Conservation (phyloP, 306 rosid species). For the Acmispon strigosus region DNA sequence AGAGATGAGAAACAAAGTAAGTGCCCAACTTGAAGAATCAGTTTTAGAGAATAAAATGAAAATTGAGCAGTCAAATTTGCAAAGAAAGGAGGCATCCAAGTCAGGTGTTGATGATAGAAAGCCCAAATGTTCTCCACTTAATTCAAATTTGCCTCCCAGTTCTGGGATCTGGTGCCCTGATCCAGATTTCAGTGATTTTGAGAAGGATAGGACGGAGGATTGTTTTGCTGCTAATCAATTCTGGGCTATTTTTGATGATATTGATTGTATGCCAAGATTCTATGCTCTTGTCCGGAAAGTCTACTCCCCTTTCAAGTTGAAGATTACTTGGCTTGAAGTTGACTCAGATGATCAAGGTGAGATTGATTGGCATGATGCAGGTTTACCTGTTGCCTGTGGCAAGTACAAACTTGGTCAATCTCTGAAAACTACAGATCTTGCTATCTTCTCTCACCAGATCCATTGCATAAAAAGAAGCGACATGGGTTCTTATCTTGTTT, state of each 20-base stretch:
- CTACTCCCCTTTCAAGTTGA: conserved; percentile 54
- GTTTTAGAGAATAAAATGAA: conserved; percentile 17
- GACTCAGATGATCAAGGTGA: conserved; percentile 41
- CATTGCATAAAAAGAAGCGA: conserved; percentile 35
- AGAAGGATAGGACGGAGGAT: conserved; percentile 33
- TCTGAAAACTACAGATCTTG: conserved; percentile 25
- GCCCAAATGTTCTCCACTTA: conserved; percentile 17
- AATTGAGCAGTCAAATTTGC: conserved; percentile 20
- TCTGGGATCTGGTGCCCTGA: conserved; percentile 37
- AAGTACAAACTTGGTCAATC: conserved; percentile 39
- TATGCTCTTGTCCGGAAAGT: conserved; percentile 70
- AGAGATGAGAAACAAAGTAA: conserved; percentile 16
- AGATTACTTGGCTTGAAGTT: conserved; percentile 70
- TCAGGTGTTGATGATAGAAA: conserved; percentile 25
- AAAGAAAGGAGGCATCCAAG: conserved; percentile 23
- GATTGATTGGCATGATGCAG: conserved; percentile 46
- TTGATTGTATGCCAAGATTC: conserved; percentile 76
- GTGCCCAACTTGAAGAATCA: conserved; percentile 22
- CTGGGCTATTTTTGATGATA: conserved; percentile 72
- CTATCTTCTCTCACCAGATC: conserved; percentile 70
- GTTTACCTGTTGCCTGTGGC: conserved; percentile 71
- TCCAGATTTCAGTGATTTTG: conserved; percentile 73
- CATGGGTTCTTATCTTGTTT: conserved; percentile 32
- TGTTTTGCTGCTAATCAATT: conserved; percentile 51
- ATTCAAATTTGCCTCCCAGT: conserved; percentile 24